Evolutionary conservation across 202 grass and related monocot species (phyloP).

Genomic region (Digitaria exilis): DNA sequence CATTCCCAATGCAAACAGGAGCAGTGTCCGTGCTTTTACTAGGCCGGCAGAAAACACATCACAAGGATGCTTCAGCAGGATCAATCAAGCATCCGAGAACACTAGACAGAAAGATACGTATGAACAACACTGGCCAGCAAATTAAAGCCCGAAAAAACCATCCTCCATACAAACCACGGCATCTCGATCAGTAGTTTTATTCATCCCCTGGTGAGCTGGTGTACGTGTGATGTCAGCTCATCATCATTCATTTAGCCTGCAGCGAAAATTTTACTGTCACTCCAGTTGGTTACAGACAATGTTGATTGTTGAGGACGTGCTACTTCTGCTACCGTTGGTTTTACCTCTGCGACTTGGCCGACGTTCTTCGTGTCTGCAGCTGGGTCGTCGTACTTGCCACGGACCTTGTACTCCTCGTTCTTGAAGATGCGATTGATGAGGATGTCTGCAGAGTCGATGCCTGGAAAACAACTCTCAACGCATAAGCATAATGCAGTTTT

Average conservation of each 20-base stretch:
- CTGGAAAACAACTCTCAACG: background rate
- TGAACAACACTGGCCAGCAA: too few relatives aligned
- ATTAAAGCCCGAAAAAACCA: too few relatives aligned
- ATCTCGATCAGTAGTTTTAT: background rate
- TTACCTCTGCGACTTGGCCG: background rate
- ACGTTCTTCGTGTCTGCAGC: constrained; percentile 3
- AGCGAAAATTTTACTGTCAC: background rate
- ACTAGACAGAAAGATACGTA: too few relatives aligned
- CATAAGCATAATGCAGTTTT: background rate
- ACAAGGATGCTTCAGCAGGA: too few relatives aligned
- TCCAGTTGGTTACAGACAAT: too few relatives aligned
- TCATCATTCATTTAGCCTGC: background rate
- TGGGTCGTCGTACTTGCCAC: constrained; percentile 30
- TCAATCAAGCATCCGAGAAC: too few relatives aligned
- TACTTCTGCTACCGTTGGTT: background rate
- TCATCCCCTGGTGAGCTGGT: background rate
- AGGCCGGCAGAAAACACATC: too few relatives aligned
- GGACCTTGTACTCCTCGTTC: constrained; percentile 38
- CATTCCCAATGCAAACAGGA: too few relatives aligned
- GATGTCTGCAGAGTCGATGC: constrained; percentile 36
- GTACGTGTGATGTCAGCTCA: background rate
- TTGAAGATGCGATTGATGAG: constrained; percentile 26
- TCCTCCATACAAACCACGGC: too few relatives aligned
- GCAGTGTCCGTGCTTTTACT: too few relatives aligned
- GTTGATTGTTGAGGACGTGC: too few relatives aligned